phyloP scores from a whole-genome alignment of 768 basidiomycete species.

The Cystobasidium onofrii region DNA sequence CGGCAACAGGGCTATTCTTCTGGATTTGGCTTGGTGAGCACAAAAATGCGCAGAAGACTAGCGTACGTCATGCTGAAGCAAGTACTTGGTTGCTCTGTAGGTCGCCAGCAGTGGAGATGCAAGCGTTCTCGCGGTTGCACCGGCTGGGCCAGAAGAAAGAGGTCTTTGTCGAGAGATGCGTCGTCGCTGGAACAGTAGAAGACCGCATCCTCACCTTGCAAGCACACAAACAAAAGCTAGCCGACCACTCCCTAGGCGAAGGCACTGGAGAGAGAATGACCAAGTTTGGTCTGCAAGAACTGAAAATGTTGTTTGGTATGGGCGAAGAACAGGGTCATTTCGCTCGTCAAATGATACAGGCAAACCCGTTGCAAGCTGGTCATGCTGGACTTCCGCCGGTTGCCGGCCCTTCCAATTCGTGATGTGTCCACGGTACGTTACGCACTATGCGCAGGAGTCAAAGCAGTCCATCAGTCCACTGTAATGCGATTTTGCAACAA shows the following conservation, averaged over 20 bases:
- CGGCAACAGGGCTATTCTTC: constrained; percentile 6
- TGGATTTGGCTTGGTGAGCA: constrained; percentile 10
- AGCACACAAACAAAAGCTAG: constrained; percentile 1
- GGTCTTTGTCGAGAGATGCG: not conserved
- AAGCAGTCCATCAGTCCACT: too few species aligned
- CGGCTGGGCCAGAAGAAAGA: constrained; percentile 12
- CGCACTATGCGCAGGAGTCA: too few species aligned
- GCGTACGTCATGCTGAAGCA: not conserved
- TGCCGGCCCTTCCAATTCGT: too few species aligned
- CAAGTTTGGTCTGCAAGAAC: not conserved
- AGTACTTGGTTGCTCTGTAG: not conserved
- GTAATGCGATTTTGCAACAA: too few species aligned
- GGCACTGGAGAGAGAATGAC: not conserved
- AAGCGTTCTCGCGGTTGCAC: not conserved
- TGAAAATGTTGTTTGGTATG: constrained; percentile 14
- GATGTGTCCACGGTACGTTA: too few species aligned
- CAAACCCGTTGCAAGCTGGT: too few species aligned
- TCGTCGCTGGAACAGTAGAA: constrained; percentile 7
- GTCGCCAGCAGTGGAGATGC: constrained; percentile 1
- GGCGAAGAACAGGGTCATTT: not conserved
- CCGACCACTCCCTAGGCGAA: constrained; percentile 12
- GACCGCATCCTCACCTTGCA: constrained; percentile 20
- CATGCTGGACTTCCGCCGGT: too few species aligned
- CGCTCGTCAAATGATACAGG: too few species aligned
- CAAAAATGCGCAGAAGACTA: not conserved